Conservation (phyloP, 2,329 filamentous ascomycete species). For the Didymella pomorum region DNA sequence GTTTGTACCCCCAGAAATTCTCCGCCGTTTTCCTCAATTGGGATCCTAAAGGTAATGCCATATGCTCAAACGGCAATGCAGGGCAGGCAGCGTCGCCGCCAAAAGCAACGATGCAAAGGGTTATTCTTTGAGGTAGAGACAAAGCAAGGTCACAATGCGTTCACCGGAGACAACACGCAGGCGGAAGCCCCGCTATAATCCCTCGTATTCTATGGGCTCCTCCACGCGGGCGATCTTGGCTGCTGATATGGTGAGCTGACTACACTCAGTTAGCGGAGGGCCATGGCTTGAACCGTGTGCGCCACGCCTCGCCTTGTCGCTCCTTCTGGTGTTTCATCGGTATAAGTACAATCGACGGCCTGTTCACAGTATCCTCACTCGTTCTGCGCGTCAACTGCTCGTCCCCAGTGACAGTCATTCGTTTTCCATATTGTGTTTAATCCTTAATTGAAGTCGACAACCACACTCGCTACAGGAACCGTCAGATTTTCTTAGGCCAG, state of each 20-base stretch:
- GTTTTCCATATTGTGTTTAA: conserved; percentile 28
- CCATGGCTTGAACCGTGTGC: conserved; percentile 28
- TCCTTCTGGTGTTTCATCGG: conserved; percentile 18
- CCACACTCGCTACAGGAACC: conserved; percentile 28
- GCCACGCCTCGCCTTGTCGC: conserved; percentile 27
- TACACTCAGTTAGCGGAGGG: conserved; percentile 24
- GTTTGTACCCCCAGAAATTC: conserved; percentile 2
- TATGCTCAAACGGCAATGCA: not conserved
- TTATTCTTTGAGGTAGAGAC: not conserved
- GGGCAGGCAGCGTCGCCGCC: not conserved
- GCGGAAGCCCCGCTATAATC: conserved; percentile 21
- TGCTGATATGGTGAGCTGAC: conserved; percentile 27
- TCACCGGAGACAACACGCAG: conserved; percentile 3
- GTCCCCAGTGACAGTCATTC: conserved; percentile 39
- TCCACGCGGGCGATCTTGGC: conserved; percentile 32
- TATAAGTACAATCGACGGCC: conserved; percentile 34
- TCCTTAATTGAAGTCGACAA: conserved; percentile 28
- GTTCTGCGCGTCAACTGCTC: conserved; percentile 37
- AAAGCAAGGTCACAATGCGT: conserved; percentile 8
- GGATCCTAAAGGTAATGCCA: not conserved
- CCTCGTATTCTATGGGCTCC: conserved; percentile 27
- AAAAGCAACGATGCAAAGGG: too few relatives aligned
- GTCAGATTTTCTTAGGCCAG: conserved; percentile 9
- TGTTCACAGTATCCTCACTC: conserved; percentile 23
- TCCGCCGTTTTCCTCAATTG: conserved; percentile 4